phyloP scores from a whole-genome alignment of 2,329 filamentous ascomycete species.

The Trichoderma citrinoviride region DNA sequence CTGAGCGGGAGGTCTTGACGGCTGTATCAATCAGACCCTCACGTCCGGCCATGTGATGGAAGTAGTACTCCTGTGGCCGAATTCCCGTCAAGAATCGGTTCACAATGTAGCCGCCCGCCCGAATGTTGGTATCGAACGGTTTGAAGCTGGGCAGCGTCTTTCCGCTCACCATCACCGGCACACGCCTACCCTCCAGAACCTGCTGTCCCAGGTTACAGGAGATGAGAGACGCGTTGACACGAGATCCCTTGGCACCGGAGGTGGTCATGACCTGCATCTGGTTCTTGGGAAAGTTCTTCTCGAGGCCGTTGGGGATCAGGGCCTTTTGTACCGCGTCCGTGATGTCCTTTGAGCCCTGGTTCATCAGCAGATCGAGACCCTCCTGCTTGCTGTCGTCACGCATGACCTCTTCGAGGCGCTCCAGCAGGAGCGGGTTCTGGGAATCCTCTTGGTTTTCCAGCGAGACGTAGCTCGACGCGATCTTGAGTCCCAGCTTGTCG shows the following conservation, averaged over 20 bases:
- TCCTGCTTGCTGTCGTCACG: constrained; percentile 89
- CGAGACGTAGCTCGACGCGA: constrained; percentile 86
- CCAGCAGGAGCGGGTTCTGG: constrained; percentile 67
- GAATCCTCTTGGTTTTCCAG: constrained; percentile 64
- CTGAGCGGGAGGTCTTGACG: constrained; percentile 95
- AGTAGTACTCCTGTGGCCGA: constrained; percentile 96
- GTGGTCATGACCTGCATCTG: constrained; percentile 99
- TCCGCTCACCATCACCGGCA: constrained; percentile 96
- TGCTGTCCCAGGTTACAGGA: constrained; percentile 97
- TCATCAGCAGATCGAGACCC: constrained; percentile 85
- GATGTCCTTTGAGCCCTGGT: constrained; percentile 64
- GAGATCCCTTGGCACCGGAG: constrained; percentile 89
- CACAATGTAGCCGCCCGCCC: constrained; percentile 89
- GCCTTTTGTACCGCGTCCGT: constrained; percentile 75
- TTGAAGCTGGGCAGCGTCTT: constrained; percentile 94
- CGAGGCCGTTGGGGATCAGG: constrained; percentile 77
- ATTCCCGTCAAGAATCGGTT: constrained; percentile 98
- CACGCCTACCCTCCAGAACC: constrained; percentile 88
- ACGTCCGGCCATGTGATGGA: constrained; percentile 98
- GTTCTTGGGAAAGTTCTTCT: constrained; percentile 92
- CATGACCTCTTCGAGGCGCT: constrained; percentile 82
- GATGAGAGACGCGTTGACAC: constrained; percentile 95
- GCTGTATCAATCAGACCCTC: constrained; percentile 98
- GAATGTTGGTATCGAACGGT: constrained; percentile 82
- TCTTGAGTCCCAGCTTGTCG: constrained; percentile 67